phyloP scores from a whole-genome alignment of 2,329 filamentous ascomycete species.

The Botrytis fragariae region DNA sequence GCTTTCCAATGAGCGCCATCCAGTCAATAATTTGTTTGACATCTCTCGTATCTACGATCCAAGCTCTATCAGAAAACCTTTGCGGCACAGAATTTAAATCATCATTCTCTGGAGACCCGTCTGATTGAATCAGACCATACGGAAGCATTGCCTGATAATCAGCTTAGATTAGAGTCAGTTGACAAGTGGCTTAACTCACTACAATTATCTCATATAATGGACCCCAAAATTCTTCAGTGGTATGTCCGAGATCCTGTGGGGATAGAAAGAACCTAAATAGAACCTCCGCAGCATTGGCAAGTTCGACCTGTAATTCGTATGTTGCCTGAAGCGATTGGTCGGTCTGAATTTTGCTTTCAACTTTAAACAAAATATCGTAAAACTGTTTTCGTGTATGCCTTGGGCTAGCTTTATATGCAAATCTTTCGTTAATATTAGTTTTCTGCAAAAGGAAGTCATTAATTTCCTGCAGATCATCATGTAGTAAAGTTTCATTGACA shows the following conservation, averaged over 20 bases:
- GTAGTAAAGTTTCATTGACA: background rate
- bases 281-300: slow-evolving; percentile 44
- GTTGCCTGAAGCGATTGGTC: slow-evolving; percentile 26
- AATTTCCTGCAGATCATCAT: slow-evolving; percentile 9
- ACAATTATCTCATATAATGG: slow-evolving; percentile 38
- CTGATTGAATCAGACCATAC: background rate
- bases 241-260: slow-evolving; percentile 39
- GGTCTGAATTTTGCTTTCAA: slow-evolving; percentile 23
- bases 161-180: background rate
- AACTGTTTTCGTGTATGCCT: background rate
- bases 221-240: slow-evolving; percentile 46
- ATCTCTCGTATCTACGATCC: background rate
- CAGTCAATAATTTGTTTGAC: background rate
- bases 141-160: slow-evolving; percentile 7
- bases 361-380: background rate
- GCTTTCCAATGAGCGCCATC: background rate
- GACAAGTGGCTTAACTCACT: slow-evolving; percentile 30
- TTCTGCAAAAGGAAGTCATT: background rate
- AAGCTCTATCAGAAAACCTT: background rate
- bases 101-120: background rate
- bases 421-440: background rate
- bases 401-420: slow-evolving; percentile 1
- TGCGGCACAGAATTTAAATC: background rate
- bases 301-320: slow-evolving; percentile 38
- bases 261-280: slow-evolving; percentile 47